Base-by-base conservation (phyloP, 345 rosid genomes). In the Hibiscus trionum region DNA sequence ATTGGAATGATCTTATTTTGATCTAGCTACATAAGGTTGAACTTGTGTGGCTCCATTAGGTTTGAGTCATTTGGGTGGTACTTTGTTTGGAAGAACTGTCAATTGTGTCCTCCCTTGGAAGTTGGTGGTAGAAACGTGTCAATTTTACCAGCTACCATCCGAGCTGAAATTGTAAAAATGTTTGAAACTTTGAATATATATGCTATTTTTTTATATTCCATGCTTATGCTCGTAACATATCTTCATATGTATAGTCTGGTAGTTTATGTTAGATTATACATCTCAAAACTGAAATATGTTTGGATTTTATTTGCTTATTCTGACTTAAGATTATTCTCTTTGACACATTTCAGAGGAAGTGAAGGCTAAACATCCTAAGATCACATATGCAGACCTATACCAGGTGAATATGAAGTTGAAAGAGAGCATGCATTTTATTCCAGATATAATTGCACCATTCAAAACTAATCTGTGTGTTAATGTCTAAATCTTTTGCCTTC, bases 331-430 rank as follows among this genome's bases (percentile, higher is more conserved):
- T 39, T 71, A 58, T 1, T 72, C 35, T 52, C 39, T 76, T 72
- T 76, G 71, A 72, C 12, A 14, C 72, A 65, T 70, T 79, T 63
- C 86, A 94, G 98, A 91, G 82, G 86, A 79, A 35, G 91, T 94
- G 83, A 94, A 90, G 82, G 85, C 86, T 73, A 90, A 88, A 70
- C 85, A 89, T 82, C 93, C 91, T 0, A 94, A 87, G 78, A 85
- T 94, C 71, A 80, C 97, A 0, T 88, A 91, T 62, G 97, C 97
- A 1, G 97, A 94, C 69, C 75, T 88, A 5, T 88, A 83, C 77
- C 88, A 88, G 88, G 91, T 86, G 70, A 72, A 60, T 73, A 27
- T 50, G 59, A 21, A 61, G 60, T 73, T 42, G 39, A 49, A 55
- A 47, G 46, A 42, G 46, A 42, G 11, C 46, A 8, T 42, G 46